phyloP scores from a whole-genome alignment of 2,329 filamentous ascomycete species.

The Hymenoscyphus occultus region DNA sequence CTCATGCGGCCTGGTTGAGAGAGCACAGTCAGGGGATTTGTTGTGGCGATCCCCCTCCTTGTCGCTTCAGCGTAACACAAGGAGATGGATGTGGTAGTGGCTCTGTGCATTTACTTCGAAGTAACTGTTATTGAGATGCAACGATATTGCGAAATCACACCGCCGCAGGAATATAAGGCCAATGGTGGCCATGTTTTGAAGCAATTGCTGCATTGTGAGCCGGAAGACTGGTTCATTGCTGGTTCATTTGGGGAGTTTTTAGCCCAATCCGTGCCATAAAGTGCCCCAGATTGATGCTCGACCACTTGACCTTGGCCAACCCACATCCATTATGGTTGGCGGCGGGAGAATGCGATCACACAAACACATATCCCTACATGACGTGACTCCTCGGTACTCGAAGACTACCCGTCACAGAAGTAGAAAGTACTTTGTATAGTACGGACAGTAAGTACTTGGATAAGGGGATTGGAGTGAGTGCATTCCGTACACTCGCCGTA shows the following conservation, averaged over 20 bases:
- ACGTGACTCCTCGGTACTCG: neutral
- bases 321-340: neutral
- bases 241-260: constrained; percentile 11
- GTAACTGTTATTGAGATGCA: neutral
- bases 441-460: no score
- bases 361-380: neutral
- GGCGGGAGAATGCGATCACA: constrained; percentile 9
- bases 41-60: constrained; percentile 16
- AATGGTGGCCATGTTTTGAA: neutral
- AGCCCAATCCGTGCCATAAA: constrained; percentile 2
- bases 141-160: constrained; percentile 6
- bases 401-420: neutral
- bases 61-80: constrained; percentile 5
- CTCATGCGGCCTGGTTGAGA: constrained; percentile 4
- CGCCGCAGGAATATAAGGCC: neutral
- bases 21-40: constrained; percentile 4
- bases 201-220: constrained; percentile 7
- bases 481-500: neutral
- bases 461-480: no score
- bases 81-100: neutral
- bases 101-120: neutral
- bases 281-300: constrained; percentile 6
- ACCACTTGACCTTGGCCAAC: constrained; percentile 1
- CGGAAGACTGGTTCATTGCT: neutral
- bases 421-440: no score